Conservation (phyloP, 805 yeast genomes). For the Zygoascus ofunaensis region DNA sequence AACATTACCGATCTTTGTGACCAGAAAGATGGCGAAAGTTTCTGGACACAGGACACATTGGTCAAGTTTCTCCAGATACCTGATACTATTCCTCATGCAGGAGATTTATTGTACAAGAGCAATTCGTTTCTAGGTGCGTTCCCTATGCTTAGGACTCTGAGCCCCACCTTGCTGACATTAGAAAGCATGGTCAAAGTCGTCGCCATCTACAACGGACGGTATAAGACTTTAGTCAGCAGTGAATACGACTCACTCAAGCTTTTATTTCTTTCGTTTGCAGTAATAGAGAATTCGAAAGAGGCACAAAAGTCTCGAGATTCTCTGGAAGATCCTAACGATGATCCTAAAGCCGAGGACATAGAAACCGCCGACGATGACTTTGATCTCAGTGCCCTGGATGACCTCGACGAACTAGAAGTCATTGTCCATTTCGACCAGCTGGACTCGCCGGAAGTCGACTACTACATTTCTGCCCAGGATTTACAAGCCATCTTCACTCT, state of each 20-base stretch:
- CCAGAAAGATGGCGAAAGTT: slow-evolving; percentile 13
- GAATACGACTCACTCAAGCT: slow-evolving; percentile 37
- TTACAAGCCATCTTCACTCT: slow-evolving; percentile 42
- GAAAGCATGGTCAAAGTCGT: slow-evolving; percentile 38
- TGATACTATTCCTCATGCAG: slow-evolving; percentile 23
- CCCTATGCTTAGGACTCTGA: slow-evolving; percentile 38
- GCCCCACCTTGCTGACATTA: slow-evolving; percentile 28
- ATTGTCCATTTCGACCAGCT: slow-evolving; percentile 34
- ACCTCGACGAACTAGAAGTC: slow-evolving; percentile 22
- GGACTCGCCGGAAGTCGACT: slow-evolving; percentile 25
- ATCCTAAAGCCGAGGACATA: slow-evolving; percentile 15
- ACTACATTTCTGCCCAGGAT: slow-evolving; percentile 34
- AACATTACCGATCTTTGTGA: slow-evolving; percentile 16
- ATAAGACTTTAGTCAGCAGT: slow-evolving; percentile 28
- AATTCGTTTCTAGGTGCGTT: slow-evolving; percentile 38
- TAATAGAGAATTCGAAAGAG: slow-evolving; percentile 6
- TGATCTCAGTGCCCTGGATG: slow-evolving; percentile 12
- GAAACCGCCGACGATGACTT: slow-evolving; percentile 19
- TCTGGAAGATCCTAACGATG: slow-evolving; percentile 4
- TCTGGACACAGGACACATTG: slow-evolving; percentile 22
- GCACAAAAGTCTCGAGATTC: slow-evolving; percentile 8
- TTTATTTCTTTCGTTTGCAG: slow-evolving; percentile 40
- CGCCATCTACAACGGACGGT: slow-evolving; percentile 38
- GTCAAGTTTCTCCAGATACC: slow-evolving; percentile 30
- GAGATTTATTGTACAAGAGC: slow-evolving; percentile 33